phyloP scores from a whole-genome alignment of 805 yeast genomes.

The Myxozyma lipomycoides region DNA sequence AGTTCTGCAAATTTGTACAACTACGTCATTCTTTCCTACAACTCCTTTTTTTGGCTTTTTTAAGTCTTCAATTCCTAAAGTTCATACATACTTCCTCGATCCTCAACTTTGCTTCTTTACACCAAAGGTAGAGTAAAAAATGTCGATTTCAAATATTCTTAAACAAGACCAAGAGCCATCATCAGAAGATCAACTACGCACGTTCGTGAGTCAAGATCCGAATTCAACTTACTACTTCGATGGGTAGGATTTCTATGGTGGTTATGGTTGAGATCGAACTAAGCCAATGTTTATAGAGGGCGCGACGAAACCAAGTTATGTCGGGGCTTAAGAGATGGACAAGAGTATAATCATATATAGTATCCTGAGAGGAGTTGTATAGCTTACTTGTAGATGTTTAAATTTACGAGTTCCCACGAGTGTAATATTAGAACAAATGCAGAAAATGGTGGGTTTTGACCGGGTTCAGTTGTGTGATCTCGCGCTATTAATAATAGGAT shows the following conservation, averaged over 20 bases:
- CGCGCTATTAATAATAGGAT: not conserved
- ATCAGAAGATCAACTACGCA: not conserved
- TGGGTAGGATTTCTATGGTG: slow-evolving; percentile 4
- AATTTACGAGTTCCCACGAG: slow-evolving; percentile 15
- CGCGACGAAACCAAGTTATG: slow-evolving; percentile 13
- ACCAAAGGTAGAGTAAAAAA: too few species aligned
- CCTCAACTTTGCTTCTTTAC: too few species aligned
- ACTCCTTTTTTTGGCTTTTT: too few species aligned
- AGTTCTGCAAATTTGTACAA: too few species aligned
- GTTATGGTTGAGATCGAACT: not conserved
- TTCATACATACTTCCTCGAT: too few species aligned
- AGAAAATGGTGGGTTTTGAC: slow-evolving; percentile 7
- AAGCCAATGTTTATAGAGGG: slow-evolving; percentile 1
- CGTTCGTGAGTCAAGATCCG: slow-evolving; percentile 12
- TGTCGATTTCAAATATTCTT: too few species aligned
- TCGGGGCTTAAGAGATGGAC: slow-evolving; percentile 5
- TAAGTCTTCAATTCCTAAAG: too few species aligned
- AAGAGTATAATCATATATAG: slow-evolving; percentile 4
- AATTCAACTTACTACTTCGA: slow-evolving; percentile 9
- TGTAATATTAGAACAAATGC: slow-evolving; percentile 22
- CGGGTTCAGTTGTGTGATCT: not conserved
- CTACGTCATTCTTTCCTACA: too few species aligned
- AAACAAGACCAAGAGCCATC: too few species aligned
- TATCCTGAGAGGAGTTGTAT: not conserved
- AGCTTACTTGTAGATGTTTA: slow-evolving; percentile 7